Evolutionary conservation across 768 basidiomycete species (phyloP), one percentile per base, ranked within the genome.

Genomic region (Myochromella boudieri): DNA sequence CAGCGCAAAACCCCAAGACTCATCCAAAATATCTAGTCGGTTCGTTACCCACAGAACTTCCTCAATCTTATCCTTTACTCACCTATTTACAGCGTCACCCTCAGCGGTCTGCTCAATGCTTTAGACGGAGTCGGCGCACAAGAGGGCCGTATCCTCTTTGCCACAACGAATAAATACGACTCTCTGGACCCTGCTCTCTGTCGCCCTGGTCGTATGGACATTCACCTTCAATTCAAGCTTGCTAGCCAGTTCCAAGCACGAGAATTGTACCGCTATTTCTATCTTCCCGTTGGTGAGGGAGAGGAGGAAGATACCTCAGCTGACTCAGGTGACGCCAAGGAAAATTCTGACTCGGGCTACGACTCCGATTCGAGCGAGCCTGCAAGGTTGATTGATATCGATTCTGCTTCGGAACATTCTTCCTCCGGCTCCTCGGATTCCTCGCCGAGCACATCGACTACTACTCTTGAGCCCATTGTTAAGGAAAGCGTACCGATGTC

Each of bases 101-200:
- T 87, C 29, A 82, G 79, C 33, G 85, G 85, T 18, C 71, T 88
- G 8, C 69, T 87, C 3, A 84, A 84, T 39, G 81, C 81, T 3
- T 70, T 87, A 10, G 85, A 87, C 53, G 85, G 86, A 4, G 73
- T 87, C 39, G 77, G 75, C 1, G 80, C 85, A 0, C 80, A 81
- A 55, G 84, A 87, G 61, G 85, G 85, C 5, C 79, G 84, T 0
- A 71, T 87, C 14, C 67, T 85, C 6, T 85, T 85, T 44, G 84
- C 84, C n/a, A 87, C 85, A 9, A 85, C 85, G 3, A 86, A 87
- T 66, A 73, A 76, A 51, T 82, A 78, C 59, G 57, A 59, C 5
- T 63, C 70, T 1, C 78, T 87, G 22, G 85, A 87, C 50, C 66
- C 81, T 1, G 86, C 85, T 0, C 68, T 87, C 18, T 74, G 74